Conservation (phyloP, 179 eudicot genomes). For the Spergularia azorica region DNA sequence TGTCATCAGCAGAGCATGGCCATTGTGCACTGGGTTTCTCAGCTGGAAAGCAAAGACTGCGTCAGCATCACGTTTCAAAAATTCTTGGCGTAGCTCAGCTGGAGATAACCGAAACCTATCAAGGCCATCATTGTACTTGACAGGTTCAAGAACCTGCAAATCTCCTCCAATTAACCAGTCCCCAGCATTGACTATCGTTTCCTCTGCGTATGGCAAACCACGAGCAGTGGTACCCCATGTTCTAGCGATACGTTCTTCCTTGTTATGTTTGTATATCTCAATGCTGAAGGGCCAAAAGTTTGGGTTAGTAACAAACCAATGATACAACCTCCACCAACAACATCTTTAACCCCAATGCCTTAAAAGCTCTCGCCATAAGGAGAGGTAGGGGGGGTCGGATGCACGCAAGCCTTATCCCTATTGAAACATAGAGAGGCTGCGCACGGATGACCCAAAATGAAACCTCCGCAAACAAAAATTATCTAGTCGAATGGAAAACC, state of each 20-base stretch:
- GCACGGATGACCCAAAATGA: too few species aligned
- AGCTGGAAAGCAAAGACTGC: constrained; percentile 97
- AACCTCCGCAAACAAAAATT: background rate
- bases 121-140: constrained; percentile 87
- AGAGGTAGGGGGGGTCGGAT: too few species aligned
- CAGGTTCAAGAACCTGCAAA: constrained; percentile 73
- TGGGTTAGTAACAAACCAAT: background rate
- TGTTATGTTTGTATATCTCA: constrained; percentile 95
- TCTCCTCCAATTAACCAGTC: constrained; percentile 98
- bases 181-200: constrained; percentile 74
- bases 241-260: constrained; percentile 95
- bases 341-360: too few species aligned
- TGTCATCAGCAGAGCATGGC: constrained; percentile 94
- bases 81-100: constrained; percentile 77
- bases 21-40: constrained; percentile 96
- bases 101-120: constrained; percentile 88
- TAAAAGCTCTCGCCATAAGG: too few species aligned
- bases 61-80: constrained; percentile 80
- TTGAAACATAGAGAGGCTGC: too few species aligned
- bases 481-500: background rate
- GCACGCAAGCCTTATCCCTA: too few species aligned
- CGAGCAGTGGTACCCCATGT: constrained; percentile 98
- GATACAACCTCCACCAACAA: too few species aligned
- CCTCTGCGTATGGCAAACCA: constrained; percentile 85
- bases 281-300: constrained; percentile 44